phyloP scores from a whole-genome alignment of 345 rosid species.

The Hibiscus syriacus region DNA sequence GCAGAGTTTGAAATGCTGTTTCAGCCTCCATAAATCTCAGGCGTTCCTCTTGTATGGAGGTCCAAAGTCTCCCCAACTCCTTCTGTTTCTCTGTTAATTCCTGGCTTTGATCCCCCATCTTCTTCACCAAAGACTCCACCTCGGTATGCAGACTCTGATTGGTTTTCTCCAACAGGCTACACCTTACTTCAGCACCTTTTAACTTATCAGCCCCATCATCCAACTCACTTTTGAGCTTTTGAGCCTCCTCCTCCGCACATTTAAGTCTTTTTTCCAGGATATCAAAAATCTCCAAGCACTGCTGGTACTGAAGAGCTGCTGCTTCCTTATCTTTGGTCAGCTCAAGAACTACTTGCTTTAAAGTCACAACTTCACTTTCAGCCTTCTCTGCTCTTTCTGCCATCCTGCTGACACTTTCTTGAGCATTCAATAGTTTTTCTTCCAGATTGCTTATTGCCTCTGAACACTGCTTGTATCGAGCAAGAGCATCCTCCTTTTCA shows the following conservation, averaged over 20 bases:
- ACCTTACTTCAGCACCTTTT: constrained; percentile 77
- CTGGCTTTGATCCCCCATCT: constrained; percentile 55
- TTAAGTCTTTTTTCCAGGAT: constrained; percentile 58
- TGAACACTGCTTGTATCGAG: constrained; percentile 44
- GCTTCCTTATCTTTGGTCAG: constrained; percentile 66
- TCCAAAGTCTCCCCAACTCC: constrained; percentile 82
- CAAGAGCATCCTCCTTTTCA: constrained; percentile 60
- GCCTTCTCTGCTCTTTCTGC: constrained; percentile 54
- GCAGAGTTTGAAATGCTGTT: constrained; percentile 96
- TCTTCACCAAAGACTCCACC: constrained; percentile 49
- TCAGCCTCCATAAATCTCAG: constrained; percentile 87
- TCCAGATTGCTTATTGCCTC: constrained; percentile 55
- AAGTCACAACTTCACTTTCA: constrained; percentile 58
- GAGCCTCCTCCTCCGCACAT: constrained; percentile 54
- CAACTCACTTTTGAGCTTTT: constrained; percentile 60
- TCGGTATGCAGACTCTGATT: constrained; percentile 69
- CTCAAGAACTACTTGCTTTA: constrained; percentile 50
- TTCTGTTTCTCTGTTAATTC: constrained; percentile 83
- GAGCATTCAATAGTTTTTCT: constrained; percentile 49
- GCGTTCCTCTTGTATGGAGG: constrained; percentile 80
- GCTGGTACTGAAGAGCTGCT: constrained; percentile 55
- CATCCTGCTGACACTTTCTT: constrained; percentile 45
- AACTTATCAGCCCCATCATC: constrained; percentile 59
- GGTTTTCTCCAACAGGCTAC: constrained; percentile 61
- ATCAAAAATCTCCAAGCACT: constrained; percentile 65